phyloP scores from a whole-genome alignment of 306 rosid genomes.

The Psophocarpus tetragonolobus region DNA sequence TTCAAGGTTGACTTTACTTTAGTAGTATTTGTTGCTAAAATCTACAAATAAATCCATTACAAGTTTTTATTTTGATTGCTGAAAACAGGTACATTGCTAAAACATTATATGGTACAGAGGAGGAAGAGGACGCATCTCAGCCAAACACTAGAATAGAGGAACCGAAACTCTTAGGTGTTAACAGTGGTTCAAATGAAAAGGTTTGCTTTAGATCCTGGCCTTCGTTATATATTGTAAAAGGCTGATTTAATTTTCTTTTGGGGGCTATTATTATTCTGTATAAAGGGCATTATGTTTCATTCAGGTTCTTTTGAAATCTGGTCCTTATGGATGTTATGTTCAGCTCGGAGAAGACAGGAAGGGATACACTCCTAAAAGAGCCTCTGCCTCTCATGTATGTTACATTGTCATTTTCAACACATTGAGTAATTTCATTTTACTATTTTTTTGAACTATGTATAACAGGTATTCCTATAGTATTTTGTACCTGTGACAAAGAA shows the following conservation, averaged over 20 bases:
- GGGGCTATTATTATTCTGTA: conserved; percentile 28
- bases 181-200: conserved; percentile 72
- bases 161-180: conserved; percentile 76
- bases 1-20: neutral
- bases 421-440: neutral
- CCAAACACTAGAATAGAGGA: conserved; percentile 51
- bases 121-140: conserved; percentile 60
- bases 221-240: conserved; percentile 9
- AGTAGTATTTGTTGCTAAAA: neutral
- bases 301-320: conserved; percentile 85
- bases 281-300: conserved; percentile 17
- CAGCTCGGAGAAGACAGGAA: conserved; percentile 96
- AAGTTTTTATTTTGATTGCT: conserved; percentile 35
- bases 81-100: conserved; percentile 81
- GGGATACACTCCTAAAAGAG: conserved; percentile 73
- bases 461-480: neutral
- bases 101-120: conserved; percentile 72
- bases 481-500: neutral
- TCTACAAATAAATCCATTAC: neutral
- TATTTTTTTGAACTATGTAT: neutral
- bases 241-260: conserved; percentile 23
- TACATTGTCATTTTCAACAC: conserved; percentile 22
- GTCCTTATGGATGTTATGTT: conserved; percentile 88
- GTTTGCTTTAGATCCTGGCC: conserved; percentile 39
- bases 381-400: conserved; percentile 80